These are phyloP conservation scores for Mikania micrantha DNA, from an alignment of 129 eudicot genomes.

Conservation along the genomic window DNA sequence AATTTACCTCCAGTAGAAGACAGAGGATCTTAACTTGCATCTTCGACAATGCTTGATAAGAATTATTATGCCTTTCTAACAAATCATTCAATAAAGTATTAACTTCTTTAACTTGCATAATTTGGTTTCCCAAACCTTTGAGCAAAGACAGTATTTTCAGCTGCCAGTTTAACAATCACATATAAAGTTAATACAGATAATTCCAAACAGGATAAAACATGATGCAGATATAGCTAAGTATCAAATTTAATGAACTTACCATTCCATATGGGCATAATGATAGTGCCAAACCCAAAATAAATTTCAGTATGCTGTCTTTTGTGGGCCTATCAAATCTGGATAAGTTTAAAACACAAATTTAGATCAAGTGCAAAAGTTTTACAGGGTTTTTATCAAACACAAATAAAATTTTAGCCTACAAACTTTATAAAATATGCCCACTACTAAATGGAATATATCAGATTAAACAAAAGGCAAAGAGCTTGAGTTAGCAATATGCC, in stretches of 20 bases:
- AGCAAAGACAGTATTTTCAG: conserved; percentile 58
- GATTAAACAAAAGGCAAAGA: neutral
- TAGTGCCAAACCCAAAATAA: conserved; percentile 48
- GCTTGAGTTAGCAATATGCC: neutral
- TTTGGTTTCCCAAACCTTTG: conserved; percentile 65
- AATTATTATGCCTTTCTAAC: conserved; percentile 42
- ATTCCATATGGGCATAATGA: conserved; percentile 53
- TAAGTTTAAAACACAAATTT: conserved; percentile 4
- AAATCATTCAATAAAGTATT: conserved; percentile 46
- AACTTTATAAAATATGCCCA: neutral
- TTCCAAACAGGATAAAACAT: neutral
- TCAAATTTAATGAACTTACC: conserved; percentile 34
- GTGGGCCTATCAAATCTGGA: conserved; percentile 63
- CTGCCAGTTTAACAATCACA: conserved; percentile 39
- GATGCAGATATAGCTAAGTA: neutral
- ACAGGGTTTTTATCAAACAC: neutral
- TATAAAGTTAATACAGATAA: neutral
- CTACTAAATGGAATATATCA: neutral
- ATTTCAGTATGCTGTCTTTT: conserved; percentile 41
- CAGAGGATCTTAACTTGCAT: conserved; percentile 60
- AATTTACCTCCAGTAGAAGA: conserved; percentile 67
- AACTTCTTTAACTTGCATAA: conserved; percentile 51
- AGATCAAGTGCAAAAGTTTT: neutral
- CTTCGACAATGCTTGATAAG: conserved; percentile 35
- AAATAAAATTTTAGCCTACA: neutral